Percentiles rank a stretch among this genome's conserved stretches.
These are phyloP conservation scores for Tetrapisispora iriomotensis DNA, from an alignment of 805 yeast species.

Conservation along the genomic window DNA sequence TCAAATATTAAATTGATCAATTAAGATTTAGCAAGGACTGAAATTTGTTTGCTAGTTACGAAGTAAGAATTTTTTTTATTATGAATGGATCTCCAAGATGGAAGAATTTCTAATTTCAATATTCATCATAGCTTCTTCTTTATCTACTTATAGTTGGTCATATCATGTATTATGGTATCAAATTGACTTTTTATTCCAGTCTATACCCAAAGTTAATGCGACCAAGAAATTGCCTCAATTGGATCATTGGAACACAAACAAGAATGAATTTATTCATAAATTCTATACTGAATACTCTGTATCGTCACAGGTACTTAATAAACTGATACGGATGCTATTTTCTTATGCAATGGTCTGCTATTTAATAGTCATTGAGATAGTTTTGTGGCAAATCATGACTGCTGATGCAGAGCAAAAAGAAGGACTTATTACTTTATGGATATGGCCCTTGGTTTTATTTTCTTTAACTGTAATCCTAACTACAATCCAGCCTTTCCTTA, in stretches of 20 bases:
- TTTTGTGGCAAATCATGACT: slow-evolving; percentile 25
- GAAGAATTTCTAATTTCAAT: slow-evolving; percentile 6
- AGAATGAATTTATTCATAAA: slow-evolving; percentile 18
- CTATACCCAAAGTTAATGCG: slow-evolving; percentile 8
- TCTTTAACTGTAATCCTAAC: slow-evolving; percentile 17
- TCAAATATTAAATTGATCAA: too few relatives aligned
- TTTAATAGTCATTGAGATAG: slow-evolving; percentile 23
- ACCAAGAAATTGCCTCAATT: slow-evolving; percentile 4
- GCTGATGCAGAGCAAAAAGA: slow-evolving; percentile 13
- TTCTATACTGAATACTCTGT: slow-evolving; percentile 25
- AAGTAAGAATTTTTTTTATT: too few relatives aligned
- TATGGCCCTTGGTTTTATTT: slow-evolving; percentile 24
- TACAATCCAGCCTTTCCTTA: slow-evolving; percentile 24
- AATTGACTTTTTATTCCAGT: slow-evolving; percentile 17
- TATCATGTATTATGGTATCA: slow-evolving; percentile 16
- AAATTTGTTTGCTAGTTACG: too few relatives aligned
- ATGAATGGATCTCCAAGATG: slow-evolving; percentile 3
- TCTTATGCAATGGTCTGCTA: slow-evolving; percentile 22
- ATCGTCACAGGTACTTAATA: slow-evolving; percentile 16
- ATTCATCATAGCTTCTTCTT: slow-evolving; percentile 5
- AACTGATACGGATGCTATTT: slow-evolving; percentile 17
- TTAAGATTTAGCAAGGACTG: too few relatives aligned
- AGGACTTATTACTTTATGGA: slow-evolving; percentile 13
- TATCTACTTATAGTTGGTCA: slow-evolving; percentile 12
- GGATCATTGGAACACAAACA: slow-evolving; percentile 8